Evolutionary conservation across 2,329 filamentous ascomycete species (phyloP), one percentile per base, ranked within the genome.

Genomic region (Ceratocystis huliohia): DNA sequence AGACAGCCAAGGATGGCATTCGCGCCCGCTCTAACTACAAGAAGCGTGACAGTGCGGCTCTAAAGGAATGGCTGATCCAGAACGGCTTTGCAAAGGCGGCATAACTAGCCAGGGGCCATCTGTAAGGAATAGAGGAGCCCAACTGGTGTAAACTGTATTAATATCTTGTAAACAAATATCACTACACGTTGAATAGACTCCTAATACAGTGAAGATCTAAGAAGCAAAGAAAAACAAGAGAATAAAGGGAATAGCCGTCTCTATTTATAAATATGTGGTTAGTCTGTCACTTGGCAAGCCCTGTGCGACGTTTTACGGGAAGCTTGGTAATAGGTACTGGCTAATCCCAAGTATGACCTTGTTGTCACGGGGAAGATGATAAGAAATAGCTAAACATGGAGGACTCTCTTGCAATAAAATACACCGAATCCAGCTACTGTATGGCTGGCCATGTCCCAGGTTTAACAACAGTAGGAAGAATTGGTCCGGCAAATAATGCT

Each of bases 1-100:
- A 88, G 70, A 90, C 95, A 70, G 87, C 93, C 69, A 86, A 87
- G 74, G 94, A 97, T 74, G 91, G 87, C 69, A 89, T 97, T 70
- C 84, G 86, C 53, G 90, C 88, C 10, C 87, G 92, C 72, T 91
- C 91, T 3, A 84, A 84, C 50, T 99, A 96, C 79, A 86, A 86
- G 74, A 79, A 85, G 75, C 83, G 94, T 66, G 94, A 97, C 74
- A 81, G 84, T 66, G 80, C 79, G 64, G 78, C 82, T 57, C 82
- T 96, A 65, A 81, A 87, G 76, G 88, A 91, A 77, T 97, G 93
- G 92, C 77, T 97, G 71, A 73, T 71, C 20, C 74, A 76, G n/a
- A 80, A 81, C 65, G 76, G 77, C 2, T 82, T 81, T 67, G 69
- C 74, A 70, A 76, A 72, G 73, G 53, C 62, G 48, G 61, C 48